Evolutionary conservation across 441 rosid genomes (phyloP), one percentile per base, ranked within the genome.

Genomic region (Raphanus hybrid): DNA sequence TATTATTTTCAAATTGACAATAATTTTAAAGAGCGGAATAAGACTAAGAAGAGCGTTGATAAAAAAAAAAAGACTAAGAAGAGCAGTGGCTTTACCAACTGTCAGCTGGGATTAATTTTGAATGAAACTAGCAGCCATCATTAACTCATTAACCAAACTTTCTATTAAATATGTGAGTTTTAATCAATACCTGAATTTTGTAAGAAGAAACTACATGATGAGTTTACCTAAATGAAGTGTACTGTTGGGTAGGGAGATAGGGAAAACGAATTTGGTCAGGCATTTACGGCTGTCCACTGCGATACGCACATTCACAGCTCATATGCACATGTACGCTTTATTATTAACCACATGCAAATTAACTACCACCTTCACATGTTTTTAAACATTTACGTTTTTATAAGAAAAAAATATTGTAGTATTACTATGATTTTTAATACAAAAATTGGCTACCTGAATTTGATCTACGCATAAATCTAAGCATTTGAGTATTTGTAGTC

Each of bases 251-350:
- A 15, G 48, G 14, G 52, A 26, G 58, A 65, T 11, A 12, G 55
- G 69, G 18, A 29, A 78, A 73, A 62, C 63, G 73, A 55, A 62
- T 54, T 74, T 74, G 78, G 75, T 79, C 16, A 79, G 82, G 65
- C 78, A 79, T 73, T 73, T 74, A 73, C 75, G 75, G 69, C 73
- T 79, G 78, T 74, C 58, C 45, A 74, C 71, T 69, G 71, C 55
- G 12, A 74, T 63, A 41, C 27, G 45, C 74, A 79, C 78, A 79
- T 64, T 69, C 75, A 74, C 82, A 73, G 78, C 82, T 67, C 78
- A 78, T 55, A 67, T 35, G 18, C 78, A 73, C 82, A 78, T 73
- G 82, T n/a, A 62, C 34, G 43, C 75, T 74, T 74, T 67, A 69
- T 43, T 68, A 69, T 69, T 64, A 64, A 67, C 74, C 75, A 79